Conservation (phyloP, 192 early-diverging fungal genomes). For the Oehlia diaphana region DNA sequence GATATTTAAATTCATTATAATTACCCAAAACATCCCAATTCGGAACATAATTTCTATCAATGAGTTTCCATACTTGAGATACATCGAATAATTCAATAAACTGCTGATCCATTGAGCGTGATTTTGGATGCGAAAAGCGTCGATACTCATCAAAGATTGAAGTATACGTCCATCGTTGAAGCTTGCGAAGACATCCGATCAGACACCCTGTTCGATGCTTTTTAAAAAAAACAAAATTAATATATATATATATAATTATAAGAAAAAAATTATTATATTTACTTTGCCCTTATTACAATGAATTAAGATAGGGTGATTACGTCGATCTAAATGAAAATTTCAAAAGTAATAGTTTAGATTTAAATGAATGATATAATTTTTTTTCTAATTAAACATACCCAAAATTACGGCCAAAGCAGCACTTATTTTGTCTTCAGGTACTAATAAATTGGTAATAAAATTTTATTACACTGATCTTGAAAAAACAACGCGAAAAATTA, state of each 20-base stretch:
- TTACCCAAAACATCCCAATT: slow-evolving; percentile 65
- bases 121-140: slow-evolving; percentile 84
- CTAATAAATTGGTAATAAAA: slow-evolving; percentile 32
- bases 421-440: slow-evolving; percentile 62
- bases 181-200: slow-evolving; percentile 90
- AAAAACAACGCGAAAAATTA: neutral
- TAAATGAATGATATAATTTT: neutral
- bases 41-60: slow-evolving; percentile 59
- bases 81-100: slow-evolving; percentile 83
- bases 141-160: slow-evolving; percentile 99
- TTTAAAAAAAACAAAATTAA: slow-evolving; percentile 9
- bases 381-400: slow-evolving; percentile 27
- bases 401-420: slow-evolving; percentile 56
- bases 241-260: slow-evolving; percentile 16
- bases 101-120: slow-evolving; percentile 82
- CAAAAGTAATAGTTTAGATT: slow-evolving; percentile 27
- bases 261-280: slow-evolving; percentile 10
- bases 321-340: slow-evolving; percentile 52
- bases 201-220: slow-evolving; percentile 95
- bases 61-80: slow-evolving; percentile 62
- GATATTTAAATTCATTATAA: neutral
- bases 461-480: neutral
- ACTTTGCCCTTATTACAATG: slow-evolving; percentile 98
- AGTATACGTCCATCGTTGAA: slow-evolving; percentile 92
- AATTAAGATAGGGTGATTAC: slow-evolving; percentile 85